phyloP scores from a whole-genome alignment of 1,284 basidiomycete species.

The Binderoboletus segoi region DNA sequence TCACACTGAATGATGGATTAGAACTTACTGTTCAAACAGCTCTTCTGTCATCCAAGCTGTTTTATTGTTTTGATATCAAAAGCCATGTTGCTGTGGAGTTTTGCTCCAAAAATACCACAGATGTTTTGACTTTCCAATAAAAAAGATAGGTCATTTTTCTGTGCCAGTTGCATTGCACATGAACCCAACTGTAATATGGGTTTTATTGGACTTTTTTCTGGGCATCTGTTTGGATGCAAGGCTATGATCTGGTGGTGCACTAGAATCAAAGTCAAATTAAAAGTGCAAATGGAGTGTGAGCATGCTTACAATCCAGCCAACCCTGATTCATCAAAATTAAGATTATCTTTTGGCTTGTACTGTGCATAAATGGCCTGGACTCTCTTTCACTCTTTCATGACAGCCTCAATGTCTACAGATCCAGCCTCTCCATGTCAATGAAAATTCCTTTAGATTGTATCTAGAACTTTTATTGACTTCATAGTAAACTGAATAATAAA shows the following conservation, averaged over 20 bases:
- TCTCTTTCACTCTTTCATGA: neutral
- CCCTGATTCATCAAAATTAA: constrained; percentile 1
- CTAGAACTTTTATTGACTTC: neutral
- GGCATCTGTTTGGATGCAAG: neutral
- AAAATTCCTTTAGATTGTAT: neutral
- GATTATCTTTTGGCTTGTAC: neutral
- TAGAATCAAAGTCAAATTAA: too few relatives aligned
- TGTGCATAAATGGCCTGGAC: neutral
- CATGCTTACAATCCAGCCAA: neutral
- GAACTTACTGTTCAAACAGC: neutral
- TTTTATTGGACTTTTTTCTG: neutral
- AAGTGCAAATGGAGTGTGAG: too few relatives aligned
- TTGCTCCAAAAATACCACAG: neutral
- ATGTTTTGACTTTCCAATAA: neutral
- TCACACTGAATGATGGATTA: too few relatives aligned
- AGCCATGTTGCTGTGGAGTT: neutral
- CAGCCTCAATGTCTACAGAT: neutral
- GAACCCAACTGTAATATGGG: neutral
- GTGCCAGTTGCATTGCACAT: neutral
- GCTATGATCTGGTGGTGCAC: neutral
- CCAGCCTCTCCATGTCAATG: constrained; percentile 1
- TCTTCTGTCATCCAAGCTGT: neutral
- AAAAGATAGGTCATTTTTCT: neutral
- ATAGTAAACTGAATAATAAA: too few relatives aligned
- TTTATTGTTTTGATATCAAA: neutral